phyloP scores from a whole-genome alignment of 228 moss, liverwort and hornwort species.

The Sphagnum fallax region DNA sequence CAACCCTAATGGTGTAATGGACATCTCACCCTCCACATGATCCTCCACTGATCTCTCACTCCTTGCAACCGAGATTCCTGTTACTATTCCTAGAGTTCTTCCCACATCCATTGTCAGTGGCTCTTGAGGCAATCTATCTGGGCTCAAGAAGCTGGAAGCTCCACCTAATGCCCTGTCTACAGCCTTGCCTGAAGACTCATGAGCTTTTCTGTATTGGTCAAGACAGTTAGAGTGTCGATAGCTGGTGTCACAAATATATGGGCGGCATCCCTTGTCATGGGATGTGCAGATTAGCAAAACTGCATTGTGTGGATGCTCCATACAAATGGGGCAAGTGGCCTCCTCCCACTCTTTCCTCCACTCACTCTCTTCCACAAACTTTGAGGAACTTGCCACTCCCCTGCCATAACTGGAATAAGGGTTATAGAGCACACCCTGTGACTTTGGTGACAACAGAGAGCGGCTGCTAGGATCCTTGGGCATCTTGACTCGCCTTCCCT shows the following conservation, averaged over 20 bases:
- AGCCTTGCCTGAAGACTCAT: conserved; percentile 52
- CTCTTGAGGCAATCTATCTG: conserved; percentile 5
- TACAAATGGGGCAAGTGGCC: conserved; percentile 93
- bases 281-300: conserved; percentile 83
- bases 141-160: conserved; percentile 2
- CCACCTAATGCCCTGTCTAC: conserved; percentile 27
- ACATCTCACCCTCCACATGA: conserved; percentile 25
- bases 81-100: conserved; percentile 5
- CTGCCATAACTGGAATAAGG: conserved; percentile 73
- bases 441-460: conserved; percentile 62
- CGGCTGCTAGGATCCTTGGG: conserved; percentile 89
- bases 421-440: conserved; percentile 69
- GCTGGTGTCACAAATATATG: conserved; percentile 98
- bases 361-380: conserved; percentile 74
- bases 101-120: conserved; percentile 7
- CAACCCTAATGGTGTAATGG: conserved; percentile 12
- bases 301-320: conserved; percentile 97
- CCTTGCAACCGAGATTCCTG: conserved; percentile 3
- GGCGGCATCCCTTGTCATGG: conserved; percentile 87
- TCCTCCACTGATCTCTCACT: conserved; percentile 19
- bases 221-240: conserved; percentile 97
- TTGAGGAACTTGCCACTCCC: conserved; percentile 68
- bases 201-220: conserved; percentile 91
- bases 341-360: conserved; percentile 98
- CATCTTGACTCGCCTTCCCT: conserved; percentile 48